Conservation (phyloP, 805 yeast species). For the Candida stauntonica region DNA sequence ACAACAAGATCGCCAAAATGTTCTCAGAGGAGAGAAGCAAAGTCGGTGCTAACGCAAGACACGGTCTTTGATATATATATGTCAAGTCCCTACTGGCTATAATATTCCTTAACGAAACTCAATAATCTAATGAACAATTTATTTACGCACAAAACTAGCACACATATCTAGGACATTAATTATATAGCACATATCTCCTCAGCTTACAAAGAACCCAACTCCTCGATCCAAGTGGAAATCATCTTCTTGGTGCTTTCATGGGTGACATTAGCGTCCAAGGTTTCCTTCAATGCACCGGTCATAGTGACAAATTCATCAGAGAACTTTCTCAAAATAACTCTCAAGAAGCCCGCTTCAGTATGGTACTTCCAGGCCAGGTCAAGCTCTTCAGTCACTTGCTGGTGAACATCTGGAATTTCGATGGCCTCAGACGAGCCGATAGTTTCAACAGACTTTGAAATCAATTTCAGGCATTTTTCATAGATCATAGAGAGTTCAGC, state of each 20-base stretch:
- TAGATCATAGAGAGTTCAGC: constrained; percentile 29
- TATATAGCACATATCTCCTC: no score
- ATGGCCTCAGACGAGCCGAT: constrained; percentile 23
- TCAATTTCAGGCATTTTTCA: constrained; percentile 23
- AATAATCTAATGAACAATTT: no score
- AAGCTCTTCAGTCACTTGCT: constrained; percentile 28
- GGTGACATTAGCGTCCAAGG: constrained; percentile 30
- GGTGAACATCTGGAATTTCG: constrained; percentile 24
- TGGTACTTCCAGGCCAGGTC: constrained; percentile 42
- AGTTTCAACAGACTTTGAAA: constrained; percentile 20
- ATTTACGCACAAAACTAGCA: no score
- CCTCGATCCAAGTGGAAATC: constrained; percentile 32
- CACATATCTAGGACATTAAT: no score
- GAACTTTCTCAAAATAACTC: constrained; percentile 38
- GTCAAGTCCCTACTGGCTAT: neutral
- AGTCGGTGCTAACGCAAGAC: constrained; percentile 13
- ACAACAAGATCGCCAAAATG: constrained; percentile 25
- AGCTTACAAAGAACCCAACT: constrained; percentile 23
- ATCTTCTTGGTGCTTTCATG: constrained; percentile 30
- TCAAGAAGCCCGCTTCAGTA: constrained; percentile 33
- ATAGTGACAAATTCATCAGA: constrained; percentile 38
- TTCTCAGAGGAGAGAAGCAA: constrained; percentile 18
- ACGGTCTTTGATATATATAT: constrained; percentile 9
- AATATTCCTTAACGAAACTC: neutral
- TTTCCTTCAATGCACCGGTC: constrained; percentile 30